Evolutionary conservation across 108 stramenopile genomes (phyloP), one percentile per base, ranked within the genome.

Genomic region (Mediolabrus comicus): DNA sequence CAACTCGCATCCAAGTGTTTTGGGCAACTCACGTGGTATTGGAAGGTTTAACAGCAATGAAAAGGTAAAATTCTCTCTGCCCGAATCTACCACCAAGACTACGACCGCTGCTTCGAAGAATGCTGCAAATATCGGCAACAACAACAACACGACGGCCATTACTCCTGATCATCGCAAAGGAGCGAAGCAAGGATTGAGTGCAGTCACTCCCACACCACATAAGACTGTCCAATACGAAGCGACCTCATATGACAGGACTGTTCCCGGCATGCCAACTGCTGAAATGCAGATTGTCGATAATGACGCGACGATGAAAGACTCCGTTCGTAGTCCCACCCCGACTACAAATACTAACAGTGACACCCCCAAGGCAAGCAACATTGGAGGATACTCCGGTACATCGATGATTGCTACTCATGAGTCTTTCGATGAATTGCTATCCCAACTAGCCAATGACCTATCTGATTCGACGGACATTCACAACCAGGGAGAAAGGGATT

Each of bases 341-440:
- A 32, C 49, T 0, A 51, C 11, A 11, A 65, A 61, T 22, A 25
- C 12, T 6, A 36, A 67, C 25, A 59, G 58, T 55, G 28, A 46
- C 3, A 70, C 76, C 41, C 76, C 76, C 32, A 77, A 77, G 56
- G 67, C 58, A 14, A 69, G 76, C 49, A 77, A 77, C 32, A 16
- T 70, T 43, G 41, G 41, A 30, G 31, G 33, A 12, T 72, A 52
- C 53, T 28, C 59, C 25, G 58, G 59, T 17, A 7, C 59, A 4
- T 63, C 34, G 31, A 53, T 67, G 31, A 59, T 49, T 24, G 29
- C 51, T 11, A 55, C 67, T 4, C 43, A 64, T 24, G 65, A 67
- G 28, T 28, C 24, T 27, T 77, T 77, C 33, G 76, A 77, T 22
- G 69, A 77, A n/a, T 64, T 77, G 24, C 69, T 77, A 10, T n/a